phyloP scores from a whole-genome alignment of 495 filamentous ascomycete species.

The Penicillium desertorum region DNA sequence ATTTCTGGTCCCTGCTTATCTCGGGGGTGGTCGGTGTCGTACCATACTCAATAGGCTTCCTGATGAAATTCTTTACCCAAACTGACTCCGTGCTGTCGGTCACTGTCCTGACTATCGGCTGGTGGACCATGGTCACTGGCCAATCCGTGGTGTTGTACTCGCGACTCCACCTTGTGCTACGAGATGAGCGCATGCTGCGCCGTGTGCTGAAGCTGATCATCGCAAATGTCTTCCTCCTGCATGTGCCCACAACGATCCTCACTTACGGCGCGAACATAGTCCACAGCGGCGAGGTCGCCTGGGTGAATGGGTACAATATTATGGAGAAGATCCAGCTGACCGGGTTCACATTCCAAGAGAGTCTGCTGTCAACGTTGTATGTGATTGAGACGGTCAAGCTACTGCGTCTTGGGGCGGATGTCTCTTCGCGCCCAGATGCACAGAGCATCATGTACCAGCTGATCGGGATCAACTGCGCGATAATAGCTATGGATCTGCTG shows the following conservation, averaged over 20 bases:
- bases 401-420: slow-evolving; percentile 47
- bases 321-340: slow-evolving; percentile 59
- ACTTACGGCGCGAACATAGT: slow-evolving; percentile 49
- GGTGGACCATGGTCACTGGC: slow-evolving; percentile 56
- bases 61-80: slow-evolving; percentile 50
- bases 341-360: slow-evolving; percentile 58
- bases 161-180: slow-evolving; percentile 50
- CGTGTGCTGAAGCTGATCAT: slow-evolving; percentile 47
- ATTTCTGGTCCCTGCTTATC: slow-evolving; percentile 54
- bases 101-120: slow-evolving; percentile 49
- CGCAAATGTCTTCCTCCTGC: slow-evolving; percentile 44
- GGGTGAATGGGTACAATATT: slow-evolving; percentile 49
- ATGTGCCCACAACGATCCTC: slow-evolving; percentile 51
- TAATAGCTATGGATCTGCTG: slow-evolving; percentile 52
- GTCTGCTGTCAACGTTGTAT: slow-evolving; percentile 57
- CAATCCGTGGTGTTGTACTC: slow-evolving; percentile 54
- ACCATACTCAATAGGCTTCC: slow-evolving; percentile 52
- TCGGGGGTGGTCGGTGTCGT: slow-evolving; percentile 46
- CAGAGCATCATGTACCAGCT: slow-evolving; percentile 54
- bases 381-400: slow-evolving; percentile 54
- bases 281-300: slow-evolving; percentile 28
- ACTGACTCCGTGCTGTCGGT: slow-evolving; percentile 40
- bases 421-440: slow-evolving; percentile 28
- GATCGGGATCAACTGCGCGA: slow-evolving; percentile 53
- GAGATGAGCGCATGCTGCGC: slow-evolving; percentile 44